Evolutionary conservation across 2,329 filamentous ascomycete species (phyloP).

Genomic region (Pseudogymnoascus destructans): DNA sequence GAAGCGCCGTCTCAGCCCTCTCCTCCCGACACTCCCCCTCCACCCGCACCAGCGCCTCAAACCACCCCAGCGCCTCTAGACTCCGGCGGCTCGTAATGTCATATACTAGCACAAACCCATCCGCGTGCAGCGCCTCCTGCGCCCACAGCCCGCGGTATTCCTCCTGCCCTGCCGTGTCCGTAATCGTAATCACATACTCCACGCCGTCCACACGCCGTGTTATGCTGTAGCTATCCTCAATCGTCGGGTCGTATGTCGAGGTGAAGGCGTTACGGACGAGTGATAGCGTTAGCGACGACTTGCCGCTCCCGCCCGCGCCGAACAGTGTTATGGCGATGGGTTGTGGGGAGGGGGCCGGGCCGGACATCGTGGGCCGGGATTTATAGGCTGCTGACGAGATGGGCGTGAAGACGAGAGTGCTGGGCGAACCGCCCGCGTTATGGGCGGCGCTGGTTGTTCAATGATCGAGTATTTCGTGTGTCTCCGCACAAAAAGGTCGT

Average conservation of each 20-base stretch:
- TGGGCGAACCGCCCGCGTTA: conserved; percentile 5
- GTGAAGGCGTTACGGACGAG: conserved; percentile 76
- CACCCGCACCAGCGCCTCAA: conserved; percentile 74
- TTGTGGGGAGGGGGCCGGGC: conserved; percentile 3
- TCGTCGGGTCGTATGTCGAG: conserved; percentile 67
- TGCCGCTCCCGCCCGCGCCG: conserved; percentile 73
- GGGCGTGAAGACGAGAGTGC: not conserved
- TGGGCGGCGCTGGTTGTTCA: not conserved
- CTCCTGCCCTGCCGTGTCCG: conserved; percentile 80
- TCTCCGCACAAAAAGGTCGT: not conserved
- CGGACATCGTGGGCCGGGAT: not conserved
- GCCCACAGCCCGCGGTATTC: conserved; percentile 85
- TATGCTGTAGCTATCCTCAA: conserved; percentile 75
- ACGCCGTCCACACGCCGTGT: conserved; percentile 66
- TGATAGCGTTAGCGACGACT: conserved; percentile 73
- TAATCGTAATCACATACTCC: conserved; percentile 65
- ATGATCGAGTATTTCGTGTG: not conserved
- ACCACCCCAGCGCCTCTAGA: conserved; percentile 61
- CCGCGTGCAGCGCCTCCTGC: conserved; percentile 60
- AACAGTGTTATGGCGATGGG: conserved; percentile 65
- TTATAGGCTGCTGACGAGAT: not conserved
- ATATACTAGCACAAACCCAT: conserved; percentile 78
- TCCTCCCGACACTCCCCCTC: conserved; percentile 31
- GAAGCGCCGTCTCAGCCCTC: conserved; percentile 47
- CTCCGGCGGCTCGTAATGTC: conserved; percentile 63